Evolutionary conservation across 345 rosid species (phyloP).

Genomic region (Melastoma malabathricum): DNA sequence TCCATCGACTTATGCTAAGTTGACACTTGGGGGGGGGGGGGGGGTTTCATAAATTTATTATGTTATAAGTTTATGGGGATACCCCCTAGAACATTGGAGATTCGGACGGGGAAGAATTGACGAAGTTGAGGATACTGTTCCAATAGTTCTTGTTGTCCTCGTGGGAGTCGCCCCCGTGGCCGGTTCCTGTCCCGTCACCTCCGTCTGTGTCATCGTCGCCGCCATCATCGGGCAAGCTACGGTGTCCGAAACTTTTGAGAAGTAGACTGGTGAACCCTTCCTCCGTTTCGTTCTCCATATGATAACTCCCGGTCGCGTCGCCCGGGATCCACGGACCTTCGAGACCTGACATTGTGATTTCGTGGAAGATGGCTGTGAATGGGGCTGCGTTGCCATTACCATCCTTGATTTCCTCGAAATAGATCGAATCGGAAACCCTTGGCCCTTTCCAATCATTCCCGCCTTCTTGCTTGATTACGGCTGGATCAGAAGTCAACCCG

Average conservation of each 20-base stretch:
- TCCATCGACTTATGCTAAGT: too few relatives aligned
- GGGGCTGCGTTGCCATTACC: constrained; percentile 26
- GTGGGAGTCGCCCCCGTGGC: constrained; percentile 33
- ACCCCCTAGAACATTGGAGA: constrained; percentile 44
- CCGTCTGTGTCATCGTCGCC: constrained; percentile 12
- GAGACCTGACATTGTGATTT: constrained; percentile 30
- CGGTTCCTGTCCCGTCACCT: constrained; percentile 11
- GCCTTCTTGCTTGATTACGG: constrained; percentile 39
- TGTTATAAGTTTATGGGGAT: too few relatives aligned
- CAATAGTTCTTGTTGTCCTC: constrained; percentile 92
- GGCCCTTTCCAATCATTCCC: constrained; percentile 41
- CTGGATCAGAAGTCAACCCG: constrained; percentile 32
- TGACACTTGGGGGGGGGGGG: too few relatives aligned
- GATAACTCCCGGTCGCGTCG: constrained; percentile 6
- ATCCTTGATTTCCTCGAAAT: constrained; percentile 18
- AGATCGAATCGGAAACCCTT: constrained; percentile 17
- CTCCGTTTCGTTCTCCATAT: constrained; percentile 23
- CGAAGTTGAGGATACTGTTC: constrained; percentile 88
- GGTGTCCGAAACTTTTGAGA: constrained; percentile 36
- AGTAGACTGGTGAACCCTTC: constrained; percentile 77
- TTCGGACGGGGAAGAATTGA: constrained; percentile 70
- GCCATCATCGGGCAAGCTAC: constrained; percentile 29
- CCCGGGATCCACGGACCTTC: constrained; percentile 35
- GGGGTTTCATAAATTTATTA: too few relatives aligned
- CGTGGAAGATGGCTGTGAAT: constrained; percentile 29